A percentile compares a stretch with the other conserved stretches of the same genome.
phyloP scores from a whole-genome alignment of 1,284 basidiomycete species.

The Chalciporus sp. region DNA sequence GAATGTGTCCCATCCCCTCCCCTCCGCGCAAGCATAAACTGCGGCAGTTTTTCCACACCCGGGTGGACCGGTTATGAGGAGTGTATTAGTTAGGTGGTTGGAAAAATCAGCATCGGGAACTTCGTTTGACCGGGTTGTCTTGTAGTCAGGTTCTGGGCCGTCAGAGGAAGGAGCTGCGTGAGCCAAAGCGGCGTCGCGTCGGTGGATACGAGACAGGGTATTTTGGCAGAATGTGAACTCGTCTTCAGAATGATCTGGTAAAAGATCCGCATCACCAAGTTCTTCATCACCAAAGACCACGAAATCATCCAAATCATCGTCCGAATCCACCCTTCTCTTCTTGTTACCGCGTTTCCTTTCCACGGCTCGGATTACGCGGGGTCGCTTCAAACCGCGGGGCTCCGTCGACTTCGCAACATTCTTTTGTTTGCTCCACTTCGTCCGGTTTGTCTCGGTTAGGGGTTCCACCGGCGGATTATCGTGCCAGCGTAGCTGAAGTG shows the following conservation, averaged over 20 bases:
- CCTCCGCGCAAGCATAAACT: conserved; percentile 90
- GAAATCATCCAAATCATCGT: conserved; percentile 54
- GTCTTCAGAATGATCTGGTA: conserved; percentile 39
- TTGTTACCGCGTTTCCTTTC: conserved; percentile 47
- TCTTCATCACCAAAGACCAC: conserved; percentile 51
- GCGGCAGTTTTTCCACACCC: conserved; percentile 93
- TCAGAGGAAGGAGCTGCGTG: conserved; percentile 17
- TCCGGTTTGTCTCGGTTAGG: conserved; percentile 5
- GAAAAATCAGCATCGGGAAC: conserved; percentile 36
- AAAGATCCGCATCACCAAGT: conserved; percentile 37
- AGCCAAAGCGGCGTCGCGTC: conserved; percentile 1
- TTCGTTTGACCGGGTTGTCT: conserved; percentile 5
- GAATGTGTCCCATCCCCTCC: conserved; percentile 95
- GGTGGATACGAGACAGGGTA: conserved; percentile 20
- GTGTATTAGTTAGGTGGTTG: conserved; percentile 74
- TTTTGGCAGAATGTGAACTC: conserved; percentile 35
- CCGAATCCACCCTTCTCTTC: conserved; percentile 50
- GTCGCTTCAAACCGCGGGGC: conserved; percentile 48
- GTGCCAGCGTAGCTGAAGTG: conserved; percentile 64
- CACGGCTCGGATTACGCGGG: conserved; percentile 54
- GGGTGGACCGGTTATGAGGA: conserved; percentile 80
- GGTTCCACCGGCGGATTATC: conserved; percentile 9
- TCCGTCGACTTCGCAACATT: conserved; percentile 31
- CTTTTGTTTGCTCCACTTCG: conserved; percentile 19
- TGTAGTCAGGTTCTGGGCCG: conserved; percentile 13